These are phyloP conservation scores for Rhododendron henanense DNA, from an alignment of 148 eudicot genomes.

Conservation along the genomic window DNA sequence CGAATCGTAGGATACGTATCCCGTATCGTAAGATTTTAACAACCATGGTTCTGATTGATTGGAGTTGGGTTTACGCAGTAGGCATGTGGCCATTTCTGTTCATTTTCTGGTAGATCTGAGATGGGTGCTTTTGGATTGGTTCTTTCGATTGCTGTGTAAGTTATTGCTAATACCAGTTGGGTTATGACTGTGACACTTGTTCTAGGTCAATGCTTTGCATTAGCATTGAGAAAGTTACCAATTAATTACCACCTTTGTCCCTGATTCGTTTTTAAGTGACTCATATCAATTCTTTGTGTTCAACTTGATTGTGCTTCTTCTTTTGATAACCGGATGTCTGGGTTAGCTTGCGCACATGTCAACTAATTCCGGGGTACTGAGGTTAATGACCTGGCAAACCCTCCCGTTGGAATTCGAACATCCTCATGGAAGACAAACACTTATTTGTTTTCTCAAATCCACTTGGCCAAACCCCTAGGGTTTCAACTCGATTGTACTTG, in stretches of 20 bases:
- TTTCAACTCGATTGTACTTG: not conserved
- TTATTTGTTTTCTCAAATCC: not conserved
- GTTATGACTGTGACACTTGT: not conserved
- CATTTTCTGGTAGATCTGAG: slow-evolving; percentile 6
- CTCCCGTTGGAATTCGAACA: not conserved
- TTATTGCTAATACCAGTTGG: not conserved
- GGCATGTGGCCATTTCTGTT: not conserved
- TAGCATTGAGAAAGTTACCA: not conserved
- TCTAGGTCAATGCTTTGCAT: not conserved
- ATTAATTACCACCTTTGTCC: not conserved
- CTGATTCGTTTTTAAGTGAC: not conserved
- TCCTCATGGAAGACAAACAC: no score
- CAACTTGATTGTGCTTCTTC: not conserved
- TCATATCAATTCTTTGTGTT: not conserved
- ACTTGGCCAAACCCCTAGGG: not conserved
- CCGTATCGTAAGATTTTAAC: no score
- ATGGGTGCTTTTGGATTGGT: not conserved
- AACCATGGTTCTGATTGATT: not conserved
- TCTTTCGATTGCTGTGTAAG: not conserved
- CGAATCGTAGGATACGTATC: no score
- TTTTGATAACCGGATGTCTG: no score
- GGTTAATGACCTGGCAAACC: not conserved
- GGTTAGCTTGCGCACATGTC: not conserved
- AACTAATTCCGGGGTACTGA: no score
- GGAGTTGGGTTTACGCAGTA: not conserved